Evolutionary conservation across 2,329 filamentous ascomycete genomes (phyloP).

Genomic region (Epichloe baconii): DNA sequence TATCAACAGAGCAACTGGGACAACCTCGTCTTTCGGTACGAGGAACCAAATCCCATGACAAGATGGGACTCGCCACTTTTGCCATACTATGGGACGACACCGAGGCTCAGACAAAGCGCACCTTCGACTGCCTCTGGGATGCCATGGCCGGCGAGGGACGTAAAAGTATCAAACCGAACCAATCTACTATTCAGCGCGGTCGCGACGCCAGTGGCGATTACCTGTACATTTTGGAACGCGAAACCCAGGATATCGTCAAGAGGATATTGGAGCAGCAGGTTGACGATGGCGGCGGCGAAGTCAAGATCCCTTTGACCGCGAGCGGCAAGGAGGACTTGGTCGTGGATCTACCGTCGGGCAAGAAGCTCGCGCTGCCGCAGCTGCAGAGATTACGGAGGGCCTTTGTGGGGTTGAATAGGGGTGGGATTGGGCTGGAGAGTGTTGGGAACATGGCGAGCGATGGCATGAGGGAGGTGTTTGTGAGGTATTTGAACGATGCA

Average conservation of each 20-base stretch:
- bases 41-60: conserved; percentile 76
- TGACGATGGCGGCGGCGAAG: conserved; percentile 51
- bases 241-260: conserved; percentile 64
- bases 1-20: conserved; percentile 54
- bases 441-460: conserved; percentile 40
- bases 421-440: conserved; percentile 45
- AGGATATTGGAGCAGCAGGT: conserved; percentile 55
- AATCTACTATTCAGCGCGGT: conserved; percentile 54
- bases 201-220: conserved; percentile 58
- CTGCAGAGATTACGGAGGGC: conserved; percentile 66
- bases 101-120: conserved; percentile 38
- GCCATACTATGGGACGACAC: conserved; percentile 66
- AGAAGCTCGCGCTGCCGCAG: conserved; percentile 57
- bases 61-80: conserved; percentile 79
- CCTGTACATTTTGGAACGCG: conserved; percentile 65
- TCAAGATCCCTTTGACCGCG: conserved; percentile 31
- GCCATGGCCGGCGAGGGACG: conserved; percentile 49
- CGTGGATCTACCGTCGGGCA: conserved; percentile 49
- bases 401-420: conserved; percentile 65
- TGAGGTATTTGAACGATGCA: conserved; percentile 51
- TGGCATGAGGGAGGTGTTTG: conserved; percentile 49
- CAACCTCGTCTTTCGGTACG: conserved; percentile 69
- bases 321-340: conserved; percentile 33
- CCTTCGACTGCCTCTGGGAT: conserved; percentile 62
- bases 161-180: conserved; percentile 59